Percentiles rank a stretch among this genome's conserved stretches.
Evolutionary conservation across 2,329 filamentous ascomycete genomes (phyloP).

Genomic region (Aquanectria penicillioides): DNA sequence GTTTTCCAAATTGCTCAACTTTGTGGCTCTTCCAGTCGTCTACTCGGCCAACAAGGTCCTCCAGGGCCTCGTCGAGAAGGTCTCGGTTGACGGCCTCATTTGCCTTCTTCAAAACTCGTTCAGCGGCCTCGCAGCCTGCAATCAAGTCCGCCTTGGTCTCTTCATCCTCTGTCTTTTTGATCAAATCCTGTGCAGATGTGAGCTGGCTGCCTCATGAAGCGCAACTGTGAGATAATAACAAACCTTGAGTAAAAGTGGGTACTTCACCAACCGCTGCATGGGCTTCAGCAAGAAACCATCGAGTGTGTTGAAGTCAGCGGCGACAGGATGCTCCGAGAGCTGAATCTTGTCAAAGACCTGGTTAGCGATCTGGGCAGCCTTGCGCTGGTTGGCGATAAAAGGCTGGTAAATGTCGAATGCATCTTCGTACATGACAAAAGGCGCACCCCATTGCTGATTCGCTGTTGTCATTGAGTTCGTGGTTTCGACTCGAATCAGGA

Average conservation of each 20-base stretch:
- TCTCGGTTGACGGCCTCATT: constrained; percentile 93
- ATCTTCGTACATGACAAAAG: constrained; percentile 86
- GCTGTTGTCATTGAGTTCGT: constrained; percentile 84
- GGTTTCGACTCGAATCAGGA: constrained; percentile 94
- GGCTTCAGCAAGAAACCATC: constrained; percentile 96
- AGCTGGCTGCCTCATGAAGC: constrained; percentile 28
- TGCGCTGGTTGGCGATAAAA: constrained; percentile 96
- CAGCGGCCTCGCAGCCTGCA: constrained; percentile 82
- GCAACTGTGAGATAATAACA: constrained; percentile 13
- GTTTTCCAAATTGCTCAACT: constrained; percentile 88
- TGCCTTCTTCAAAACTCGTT: constrained; percentile 82
- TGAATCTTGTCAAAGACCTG: constrained; percentile 89
- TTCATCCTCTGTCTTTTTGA: constrained; percentile 84
- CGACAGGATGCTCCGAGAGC: constrained; percentile 79
- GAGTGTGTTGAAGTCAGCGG: constrained; percentile 85
- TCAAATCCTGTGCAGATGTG: constrained; percentile 73
- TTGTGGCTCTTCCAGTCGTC: constrained; percentile 98
- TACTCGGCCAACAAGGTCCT: constrained; percentile 83
- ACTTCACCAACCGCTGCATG: constrained; percentile 95
- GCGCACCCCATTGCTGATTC: constrained; percentile 92
- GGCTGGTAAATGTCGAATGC: constrained; percentile 94
- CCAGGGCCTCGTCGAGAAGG: constrained; percentile 82
- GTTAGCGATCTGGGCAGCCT: constrained; percentile 85
- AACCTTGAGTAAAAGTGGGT: constrained; percentile 88
- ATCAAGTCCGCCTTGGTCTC: constrained; percentile 77